A percentile compares a stretch with the other conserved stretches of the same genome.
Conservation (phyloP, 2,329 filamentous ascomycete genomes). For the Coniochaeta hoffmannii region DNA sequence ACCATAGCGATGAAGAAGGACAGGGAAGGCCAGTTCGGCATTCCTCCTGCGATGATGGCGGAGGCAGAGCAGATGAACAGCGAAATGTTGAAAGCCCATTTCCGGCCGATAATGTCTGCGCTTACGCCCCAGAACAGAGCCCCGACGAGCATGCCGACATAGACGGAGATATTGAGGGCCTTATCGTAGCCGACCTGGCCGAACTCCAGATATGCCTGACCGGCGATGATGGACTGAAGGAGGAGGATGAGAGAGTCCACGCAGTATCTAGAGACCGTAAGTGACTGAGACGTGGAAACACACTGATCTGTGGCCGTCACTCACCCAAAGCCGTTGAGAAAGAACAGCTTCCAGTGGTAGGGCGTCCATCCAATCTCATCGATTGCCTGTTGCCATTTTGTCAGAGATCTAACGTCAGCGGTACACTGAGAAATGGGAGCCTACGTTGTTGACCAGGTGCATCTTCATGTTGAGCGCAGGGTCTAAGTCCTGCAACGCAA, state of each 20-base stretch:
- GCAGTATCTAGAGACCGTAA: conserved; percentile 25
- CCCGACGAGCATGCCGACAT: conserved; percentile 61
- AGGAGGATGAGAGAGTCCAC: conserved; percentile 39
- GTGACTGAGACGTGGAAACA: not conserved
- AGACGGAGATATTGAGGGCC: conserved; percentile 44
- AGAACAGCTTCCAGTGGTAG: conserved; percentile 53
- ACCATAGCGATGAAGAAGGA: conserved; percentile 47
- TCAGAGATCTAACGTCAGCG: not conserved
- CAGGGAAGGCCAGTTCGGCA: conserved; percentile 59
- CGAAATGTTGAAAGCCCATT: conserved; percentile 73
- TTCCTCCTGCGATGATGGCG: conserved; percentile 56
- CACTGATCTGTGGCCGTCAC: conserved; percentile 2
- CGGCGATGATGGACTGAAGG: conserved; percentile 56
- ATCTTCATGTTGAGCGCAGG: conserved; percentile 47
- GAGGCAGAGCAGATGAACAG: conserved; percentile 64
- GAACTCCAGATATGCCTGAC: conserved; percentile 52
- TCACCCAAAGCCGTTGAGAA: conserved; percentile 53
- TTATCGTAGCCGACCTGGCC: conserved; percentile 42
- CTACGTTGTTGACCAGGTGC: conserved; percentile 47
- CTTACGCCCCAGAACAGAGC: conserved; percentile 75
- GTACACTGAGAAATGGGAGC: not conserved
- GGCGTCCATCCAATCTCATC: conserved; percentile 55
- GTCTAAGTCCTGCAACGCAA: conserved; percentile 42
- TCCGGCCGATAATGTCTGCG: conserved; percentile 71
- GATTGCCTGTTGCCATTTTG: conserved; percentile 25